Evolutionary conservation across 2,329 filamentous ascomycete genomes (phyloP).

Genomic region (Sarocladiaceae sp.): DNA sequence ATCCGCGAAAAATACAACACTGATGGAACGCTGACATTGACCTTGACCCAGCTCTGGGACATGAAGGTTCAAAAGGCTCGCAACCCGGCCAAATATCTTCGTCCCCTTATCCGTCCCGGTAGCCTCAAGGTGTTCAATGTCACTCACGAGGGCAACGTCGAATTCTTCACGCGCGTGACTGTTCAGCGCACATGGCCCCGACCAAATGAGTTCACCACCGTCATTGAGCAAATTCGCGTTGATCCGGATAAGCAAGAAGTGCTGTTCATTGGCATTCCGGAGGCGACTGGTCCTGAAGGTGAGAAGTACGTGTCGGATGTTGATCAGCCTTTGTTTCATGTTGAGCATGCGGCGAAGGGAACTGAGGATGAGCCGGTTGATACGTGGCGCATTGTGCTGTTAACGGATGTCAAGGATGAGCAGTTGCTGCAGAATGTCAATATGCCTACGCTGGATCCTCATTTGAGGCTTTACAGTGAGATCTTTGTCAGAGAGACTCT

Average conservation of each 20-base stretch:
- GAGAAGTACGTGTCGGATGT: slow-evolving; percentile 10
- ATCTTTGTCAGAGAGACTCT: neutral
- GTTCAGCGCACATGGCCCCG: slow-evolving; percentile 58
- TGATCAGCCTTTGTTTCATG: slow-evolving; percentile 15
- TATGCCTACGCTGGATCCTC: neutral
- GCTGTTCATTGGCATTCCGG: slow-evolving; percentile 13
- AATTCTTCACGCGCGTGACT: slow-evolving; percentile 40
- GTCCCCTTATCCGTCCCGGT: slow-evolving; percentile 12
- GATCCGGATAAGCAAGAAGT: slow-evolving; percentile 12
- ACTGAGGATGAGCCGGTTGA: neutral
- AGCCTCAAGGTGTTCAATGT: slow-evolving; percentile 12
- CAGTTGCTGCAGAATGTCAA: neutral
- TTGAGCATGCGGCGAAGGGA: slow-evolving; percentile 11
- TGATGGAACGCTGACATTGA: slow-evolving; percentile 12
- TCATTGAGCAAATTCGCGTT: slow-evolving; percentile 14
- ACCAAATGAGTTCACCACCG: slow-evolving; percentile 7
- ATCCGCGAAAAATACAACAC: slow-evolving; percentile 11
- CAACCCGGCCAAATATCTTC: slow-evolving; percentile 13
- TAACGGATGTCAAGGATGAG: neutral
- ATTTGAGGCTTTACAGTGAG: neutral
- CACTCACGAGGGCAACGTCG: slow-evolving; percentile 10
- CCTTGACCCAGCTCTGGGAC: slow-evolving; percentile 14
- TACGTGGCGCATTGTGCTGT: neutral
- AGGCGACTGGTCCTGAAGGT: slow-evolving; percentile 13
- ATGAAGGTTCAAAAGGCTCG: slow-evolving; percentile 14